These are phyloP conservation scores for Rehmannia glutinosa DNA, from an alignment of 257 asterid species.

Conservation along the genomic window DNA sequence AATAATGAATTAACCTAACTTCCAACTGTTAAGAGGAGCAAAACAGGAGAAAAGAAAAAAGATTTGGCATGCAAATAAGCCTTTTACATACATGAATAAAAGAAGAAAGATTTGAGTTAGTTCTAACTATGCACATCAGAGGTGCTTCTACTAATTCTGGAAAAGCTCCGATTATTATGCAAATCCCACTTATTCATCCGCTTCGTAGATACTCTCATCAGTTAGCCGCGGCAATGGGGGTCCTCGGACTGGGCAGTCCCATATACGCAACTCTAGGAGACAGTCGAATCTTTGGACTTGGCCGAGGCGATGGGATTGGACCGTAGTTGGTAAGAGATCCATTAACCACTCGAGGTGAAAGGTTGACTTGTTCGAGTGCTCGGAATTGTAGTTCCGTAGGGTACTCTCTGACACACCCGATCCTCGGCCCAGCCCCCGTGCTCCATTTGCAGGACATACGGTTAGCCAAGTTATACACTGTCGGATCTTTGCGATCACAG, in stretches of 20 bases:
- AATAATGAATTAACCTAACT: conserved; percentile 12
- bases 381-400: conserved; percentile 72
- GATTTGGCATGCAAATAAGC: conserved; percentile 36
- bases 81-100: conserved; percentile 36
- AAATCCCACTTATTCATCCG: background rate
- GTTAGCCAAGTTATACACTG: conserved; percentile 39
- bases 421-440: conserved; percentile 84
- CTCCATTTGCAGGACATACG: conserved; percentile 87
- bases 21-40: conserved; percentile 19
- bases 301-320: conserved; percentile 96
- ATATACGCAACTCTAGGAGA: conserved; percentile 84
- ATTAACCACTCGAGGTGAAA: conserved; percentile 68
- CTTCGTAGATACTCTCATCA: too few relatives aligned
- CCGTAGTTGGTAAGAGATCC: conserved; percentile 49
- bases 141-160: conserved; percentile 2
- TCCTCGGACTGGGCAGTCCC: conserved; percentile 93
- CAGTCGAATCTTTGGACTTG: conserved; percentile 73
- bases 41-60: conserved; percentile 30
- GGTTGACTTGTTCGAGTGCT: conserved; percentile 88
- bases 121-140: conserved; percentile 1
- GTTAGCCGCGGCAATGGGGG: conserved; percentile 48
- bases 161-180: background rate
- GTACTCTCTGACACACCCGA: conserved; percentile 88
- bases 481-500: conserved; percentile 23
- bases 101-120: conserved; percentile 39